A percentile compares a stretch with the other conserved stretches of the same genome.
Conservation (phyloP, 306 rosid species). For the Prunus mume region DNA sequence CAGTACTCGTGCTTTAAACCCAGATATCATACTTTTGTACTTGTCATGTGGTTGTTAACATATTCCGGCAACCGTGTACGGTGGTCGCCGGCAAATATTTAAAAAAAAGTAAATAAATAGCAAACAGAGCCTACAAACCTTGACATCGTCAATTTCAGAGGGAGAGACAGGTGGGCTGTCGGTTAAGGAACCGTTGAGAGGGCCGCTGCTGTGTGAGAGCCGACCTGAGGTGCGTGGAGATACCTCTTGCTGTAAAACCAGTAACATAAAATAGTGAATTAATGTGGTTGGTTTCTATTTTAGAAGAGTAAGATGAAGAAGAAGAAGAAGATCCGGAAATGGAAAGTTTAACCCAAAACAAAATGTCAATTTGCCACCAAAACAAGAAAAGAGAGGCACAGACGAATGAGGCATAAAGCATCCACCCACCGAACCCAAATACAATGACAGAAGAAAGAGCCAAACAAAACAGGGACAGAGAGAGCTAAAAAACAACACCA, state of each 20-base stretch:
- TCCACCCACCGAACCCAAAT: not conserved
- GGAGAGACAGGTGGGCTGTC: conserved; percentile 95
- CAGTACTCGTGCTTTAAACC: conserved; percentile 33
- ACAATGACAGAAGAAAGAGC: not conserved
- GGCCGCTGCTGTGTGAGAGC: conserved; percentile 90
- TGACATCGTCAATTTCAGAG: conserved; percentile 74
- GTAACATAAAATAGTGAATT: not conserved
- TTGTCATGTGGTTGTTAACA: not conserved
- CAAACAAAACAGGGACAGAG: not conserved
- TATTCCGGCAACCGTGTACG: conserved; percentile 34
- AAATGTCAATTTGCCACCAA: not conserved
- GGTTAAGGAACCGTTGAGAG: conserved; percentile 85
- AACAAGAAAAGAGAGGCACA: not conserved
- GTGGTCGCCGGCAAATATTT: conserved; percentile 1
- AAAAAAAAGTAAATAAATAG: not conserved
- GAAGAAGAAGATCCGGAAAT: not conserved
- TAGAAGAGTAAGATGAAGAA: not conserved
- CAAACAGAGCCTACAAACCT: conserved; percentile 39
- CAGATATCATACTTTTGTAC: not conserved
- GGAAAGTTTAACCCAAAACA: not conserved
- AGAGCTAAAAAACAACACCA: not conserved
- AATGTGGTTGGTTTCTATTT: too few relatives aligned
- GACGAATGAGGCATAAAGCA: not conserved
- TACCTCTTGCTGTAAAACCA: conserved; percentile 54
- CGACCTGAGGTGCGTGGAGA: conserved; percentile 95